A percentile compares a stretch with the other conserved stretches of the same genome.
Evolutionary conservation across 176 grass and related monocot species (phyloP).

Genomic region (Cenchrus purpureus): DNA sequence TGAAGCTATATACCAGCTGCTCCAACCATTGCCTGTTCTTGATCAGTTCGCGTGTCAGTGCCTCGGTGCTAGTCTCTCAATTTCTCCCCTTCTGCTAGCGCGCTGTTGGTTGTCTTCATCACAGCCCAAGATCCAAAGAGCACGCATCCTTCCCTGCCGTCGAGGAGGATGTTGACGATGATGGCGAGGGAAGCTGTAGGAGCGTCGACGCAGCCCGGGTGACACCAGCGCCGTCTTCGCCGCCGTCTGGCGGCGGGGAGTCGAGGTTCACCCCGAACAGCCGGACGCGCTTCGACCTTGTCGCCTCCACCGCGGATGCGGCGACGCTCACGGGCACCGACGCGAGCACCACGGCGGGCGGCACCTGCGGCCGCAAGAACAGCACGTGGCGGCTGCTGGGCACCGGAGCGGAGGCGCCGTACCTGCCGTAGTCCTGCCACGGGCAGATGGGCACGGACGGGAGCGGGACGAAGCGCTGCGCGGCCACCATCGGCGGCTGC

Average conservation of each 20-base stretch:
- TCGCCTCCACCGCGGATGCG: slow-evolving; percentile 17
- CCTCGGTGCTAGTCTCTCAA: slow-evolving; percentile 14
- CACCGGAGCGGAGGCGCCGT: background rate
- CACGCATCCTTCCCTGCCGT: slow-evolving; percentile 60
- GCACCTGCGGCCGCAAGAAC: slow-evolving; percentile 61
- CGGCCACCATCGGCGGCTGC: slow-evolving; percentile 22
- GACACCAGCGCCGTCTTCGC: background rate
- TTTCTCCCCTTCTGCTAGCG: slow-evolving; percentile 1
- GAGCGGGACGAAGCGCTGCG: slow-evolving; percentile 36
- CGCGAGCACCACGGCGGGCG: slow-evolving; percentile 63
- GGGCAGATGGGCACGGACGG: slow-evolving; percentile 52
- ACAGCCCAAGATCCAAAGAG: slow-evolving; percentile 84
- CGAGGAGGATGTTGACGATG: slow-evolving; percentile 58
- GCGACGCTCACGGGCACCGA: slow-evolving; percentile 57
- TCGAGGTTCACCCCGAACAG: slow-evolving; percentile 93
- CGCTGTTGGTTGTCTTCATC: slow-evolving; percentile 48
- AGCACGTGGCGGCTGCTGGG: slow-evolving; percentile 44
- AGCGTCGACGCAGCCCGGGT: slow-evolving; percentile 15
- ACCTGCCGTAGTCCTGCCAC: slow-evolving; percentile 42
- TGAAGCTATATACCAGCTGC: slow-evolving; percentile 55
- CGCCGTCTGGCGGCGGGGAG: slow-evolving; percentile 19
- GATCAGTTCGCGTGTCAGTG: slow-evolving; percentile 38
- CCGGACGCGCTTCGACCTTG: slow-evolving; percentile 62
- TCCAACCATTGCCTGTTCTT: slow-evolving; percentile 33
- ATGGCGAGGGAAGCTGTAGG: slow-evolving; percentile 37